These are phyloP conservation scores for Xylariaceae sp. DNA, from an alignment of 2,329 filamentous ascomycete species.

Conservation along the genomic window DNA sequence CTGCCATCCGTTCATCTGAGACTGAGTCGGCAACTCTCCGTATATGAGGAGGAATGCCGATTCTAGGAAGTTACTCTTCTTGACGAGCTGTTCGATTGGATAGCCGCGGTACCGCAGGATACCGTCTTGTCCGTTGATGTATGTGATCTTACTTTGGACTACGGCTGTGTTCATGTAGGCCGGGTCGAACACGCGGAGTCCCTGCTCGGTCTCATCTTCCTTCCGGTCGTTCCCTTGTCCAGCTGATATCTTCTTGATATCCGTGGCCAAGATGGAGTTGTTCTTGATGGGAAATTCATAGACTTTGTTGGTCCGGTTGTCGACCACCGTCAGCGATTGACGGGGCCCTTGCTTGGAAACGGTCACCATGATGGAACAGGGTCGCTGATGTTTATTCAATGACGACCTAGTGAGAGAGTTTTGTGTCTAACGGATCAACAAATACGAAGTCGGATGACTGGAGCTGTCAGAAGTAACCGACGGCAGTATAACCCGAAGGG, in stretches of 20 bases:
- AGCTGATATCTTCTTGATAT: conserved; percentile 48
- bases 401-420: not conserved
- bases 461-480: conserved; percentile 9
- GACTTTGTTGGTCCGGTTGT: conserved; percentile 44
- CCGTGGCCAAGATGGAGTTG: conserved; percentile 46
- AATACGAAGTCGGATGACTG: conserved; percentile 1
- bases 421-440: not conserved
- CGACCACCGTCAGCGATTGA: conserved; percentile 38
- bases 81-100: conserved; percentile 46
- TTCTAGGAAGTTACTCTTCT: conserved; percentile 46
- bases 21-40: conserved; percentile 41
- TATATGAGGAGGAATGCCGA: conserved; percentile 47
- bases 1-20: conserved; percentile 38
- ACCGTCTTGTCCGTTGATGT: conserved; percentile 49
- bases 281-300: conserved; percentile 46
- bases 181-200: conserved; percentile 47
- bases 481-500: not conserved
- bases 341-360: conserved; percentile 22
- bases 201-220: conserved; percentile 44
- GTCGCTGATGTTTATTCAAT: not conserved
- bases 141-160: conserved; percentile 45
- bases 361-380: conserved; percentile 18
- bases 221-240: conserved; percentile 29
- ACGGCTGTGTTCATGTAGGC: conserved; percentile 51
- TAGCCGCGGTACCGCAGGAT: conserved; percentile 49